Evolutionary conservation across 768 basidiomycete species (phyloP), one percentile per base, ranked within the genome.

Genomic region (Tulasnella sp.): DNA sequence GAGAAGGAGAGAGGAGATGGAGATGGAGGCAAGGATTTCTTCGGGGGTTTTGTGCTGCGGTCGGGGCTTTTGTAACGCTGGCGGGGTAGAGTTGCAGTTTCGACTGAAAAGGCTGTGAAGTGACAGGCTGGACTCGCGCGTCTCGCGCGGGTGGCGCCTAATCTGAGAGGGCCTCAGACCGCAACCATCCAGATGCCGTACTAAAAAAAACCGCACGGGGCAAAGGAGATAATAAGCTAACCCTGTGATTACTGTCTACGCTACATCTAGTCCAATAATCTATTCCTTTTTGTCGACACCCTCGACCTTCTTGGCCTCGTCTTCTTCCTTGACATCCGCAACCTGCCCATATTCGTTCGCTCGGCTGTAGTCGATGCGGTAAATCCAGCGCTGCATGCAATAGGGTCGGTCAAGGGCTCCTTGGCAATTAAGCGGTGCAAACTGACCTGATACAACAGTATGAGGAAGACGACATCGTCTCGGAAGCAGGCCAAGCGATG

Each of bases 291-390:
- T 78, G 77, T 70, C 48, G 40, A 29, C 46, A 18, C 61, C 78
- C 32, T 44, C 76, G n/a, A 70, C 75, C 46, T 29, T 78, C 76
- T 81, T 80, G 57, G 79, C 79, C 79, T 82, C 82, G 78, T 82
- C 81, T 74, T 81, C 77, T 23, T 72, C 70, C 76, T 77, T 44
- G 39, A 61, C 26, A 39, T 78, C 73, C 13, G 72, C 79, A 29
- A 95, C 92, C 85, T 97, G 94, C 67, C 96, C 96, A 83, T 94
- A 98, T 86, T 99, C 97, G 85, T 99, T 99, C 81, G 94, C 89
- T 81, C 98, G 92, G 81, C 93, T 93, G 81, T 91, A 93, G 85
- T 99, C 98, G 83, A 98, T 88, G 57, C 94, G 91, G 87, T 99
- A 99, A 84, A 98, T 98, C 93, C 93, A 99, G 77, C 95, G 92